Conservation (phyloP, 2,329 filamentous ascomycete species). For the Colletotrichum tamarilloi region DNA sequence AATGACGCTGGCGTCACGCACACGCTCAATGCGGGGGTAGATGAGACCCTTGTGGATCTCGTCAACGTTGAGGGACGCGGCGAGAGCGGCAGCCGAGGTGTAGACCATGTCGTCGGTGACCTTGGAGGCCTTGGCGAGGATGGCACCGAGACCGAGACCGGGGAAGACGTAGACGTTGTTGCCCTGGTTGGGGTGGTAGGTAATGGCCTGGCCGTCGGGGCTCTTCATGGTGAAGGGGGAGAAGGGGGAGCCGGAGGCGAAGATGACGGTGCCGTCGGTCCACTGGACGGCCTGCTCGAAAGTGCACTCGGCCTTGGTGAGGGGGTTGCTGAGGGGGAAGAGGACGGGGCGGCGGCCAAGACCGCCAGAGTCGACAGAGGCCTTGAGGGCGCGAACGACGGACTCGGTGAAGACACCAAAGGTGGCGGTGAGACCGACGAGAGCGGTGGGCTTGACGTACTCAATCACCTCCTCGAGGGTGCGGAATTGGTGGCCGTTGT, state of each 20-base stretch:
- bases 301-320: conserved; percentile 96
- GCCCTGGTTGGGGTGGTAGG: conserved; percentile 84
- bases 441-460: conserved; percentile 92
- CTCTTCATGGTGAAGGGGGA: conserved; percentile 75
- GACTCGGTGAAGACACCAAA: conserved; percentile 94
- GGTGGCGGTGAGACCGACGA: conserved; percentile 94
- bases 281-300: conserved; percentile 92
- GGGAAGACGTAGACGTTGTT: conserved; percentile 96
- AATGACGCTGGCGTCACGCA: conserved; percentile 87
- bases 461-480: conserved; percentile 92
- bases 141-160: conserved; percentile 91
- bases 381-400: conserved; percentile 78
- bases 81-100: conserved; percentile 85
- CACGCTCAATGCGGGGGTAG: conserved; percentile 91
- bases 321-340: conserved; percentile 96
- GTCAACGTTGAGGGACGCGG: conserved; percentile 80
- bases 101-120: conserved; percentile 98
- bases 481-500: conserved; percentile 76
- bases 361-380: conserved; percentile 70
- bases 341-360: conserved; percentile 86
- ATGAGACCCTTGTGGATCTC: conserved; percentile 87
- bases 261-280: conserved; percentile 92
- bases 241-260: conserved; percentile 96
- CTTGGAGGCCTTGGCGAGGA: conserved; percentile 86
- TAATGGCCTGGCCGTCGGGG: conserved; percentile 66